These are phyloP conservation scores for Periconia digitata DNA, from an alignment of 2,329 filamentous ascomycete genomes.

Conservation along the genomic window DNA sequence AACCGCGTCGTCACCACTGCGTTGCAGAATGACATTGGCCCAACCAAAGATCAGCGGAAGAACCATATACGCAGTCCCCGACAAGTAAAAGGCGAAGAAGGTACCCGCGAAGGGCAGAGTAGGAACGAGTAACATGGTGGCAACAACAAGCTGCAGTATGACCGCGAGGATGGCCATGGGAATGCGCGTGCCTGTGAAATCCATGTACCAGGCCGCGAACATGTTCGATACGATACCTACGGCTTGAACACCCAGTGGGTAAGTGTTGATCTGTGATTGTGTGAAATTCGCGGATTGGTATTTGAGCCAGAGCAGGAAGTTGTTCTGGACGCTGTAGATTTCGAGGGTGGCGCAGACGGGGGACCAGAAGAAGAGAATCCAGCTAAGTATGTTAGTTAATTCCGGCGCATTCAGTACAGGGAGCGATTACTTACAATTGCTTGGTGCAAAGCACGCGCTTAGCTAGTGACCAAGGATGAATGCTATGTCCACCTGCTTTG, in stretches of 20 bases:
- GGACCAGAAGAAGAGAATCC: too few species aligned
- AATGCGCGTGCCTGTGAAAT: conserved; percentile 33
- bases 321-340: too few species aligned
- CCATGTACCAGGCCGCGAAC: conserved; percentile 39
- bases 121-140: conserved; percentile 34
- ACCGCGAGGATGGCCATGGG: conserved; percentile 37
- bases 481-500: conserved; percentile 22
- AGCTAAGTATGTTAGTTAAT: too few species aligned
- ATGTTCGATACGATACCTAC: conserved; percentile 55
- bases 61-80: conserved; percentile 41
- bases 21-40: conserved; percentile 41
- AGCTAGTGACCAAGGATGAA: conserved; percentile 16
- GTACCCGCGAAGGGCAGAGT: conserved; percentile 31
- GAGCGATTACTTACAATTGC: too few species aligned
- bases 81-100: conserved; percentile 41
- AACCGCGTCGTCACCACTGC: conserved; percentile 44
- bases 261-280: conserved; percentile 57
- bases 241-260: conserved; percentile 59
- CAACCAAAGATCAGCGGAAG: conserved; percentile 43
- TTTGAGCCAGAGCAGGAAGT: conserved; percentile 22
- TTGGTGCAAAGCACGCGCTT: conserved; percentile 15
- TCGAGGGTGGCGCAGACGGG: too few species aligned
- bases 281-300: conserved; percentile 23
- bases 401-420: too few species aligned
- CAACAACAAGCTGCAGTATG: conserved; percentile 34